A percentile compares a stretch with the other conserved stretches of the same genome.
Conservation (phyloP, 2,329 filamentous ascomycete genomes). For the Talaromyces islandicus region DNA sequence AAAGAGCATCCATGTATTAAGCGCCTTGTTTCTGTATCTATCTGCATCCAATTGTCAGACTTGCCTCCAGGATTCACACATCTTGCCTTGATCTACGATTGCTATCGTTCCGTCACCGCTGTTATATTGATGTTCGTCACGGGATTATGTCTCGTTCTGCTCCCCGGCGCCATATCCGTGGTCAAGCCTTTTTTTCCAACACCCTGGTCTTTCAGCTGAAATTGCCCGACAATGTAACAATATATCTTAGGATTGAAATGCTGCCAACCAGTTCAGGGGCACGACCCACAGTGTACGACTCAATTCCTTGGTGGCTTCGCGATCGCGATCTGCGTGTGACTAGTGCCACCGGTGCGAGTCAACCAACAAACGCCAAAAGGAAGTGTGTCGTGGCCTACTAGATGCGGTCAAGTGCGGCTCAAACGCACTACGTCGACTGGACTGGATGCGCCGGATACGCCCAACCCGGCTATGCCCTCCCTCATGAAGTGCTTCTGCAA, state of each 20-base stretch:
- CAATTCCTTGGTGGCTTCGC: not conserved
- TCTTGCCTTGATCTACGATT: not conserved
- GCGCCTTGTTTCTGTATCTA: not conserved
- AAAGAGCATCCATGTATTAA: not conserved
- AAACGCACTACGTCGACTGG: not conserved
- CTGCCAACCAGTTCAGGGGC: not conserved
- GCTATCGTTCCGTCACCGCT: not conserved
- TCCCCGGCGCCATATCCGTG: not conserved
- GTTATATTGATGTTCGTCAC: not conserved
- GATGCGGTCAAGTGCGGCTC: not conserved
- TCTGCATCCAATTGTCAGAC: not conserved
- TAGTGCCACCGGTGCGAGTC: not conserved
- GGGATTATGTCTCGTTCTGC: not conserved
- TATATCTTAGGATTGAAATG: not conserved
- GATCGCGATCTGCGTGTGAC: not conserved
- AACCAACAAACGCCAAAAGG: not conserved
- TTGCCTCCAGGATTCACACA: not conserved
- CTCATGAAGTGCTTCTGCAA: not conserved
- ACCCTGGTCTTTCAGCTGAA: not conserved
- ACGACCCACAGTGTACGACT: not conserved
- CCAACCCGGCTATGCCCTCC: not conserved
- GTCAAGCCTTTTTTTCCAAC: not conserved
- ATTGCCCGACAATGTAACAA: not conserved
- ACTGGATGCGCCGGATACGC: not conserved
- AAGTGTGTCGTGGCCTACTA: not conserved